A percentile compares a stretch with the other conserved stretches of the same genome.
These are phyloP conservation scores for Trebouxia sp. DNA, from an alignment of 139 green algal genomes.

Conservation along the genomic window DNA sequence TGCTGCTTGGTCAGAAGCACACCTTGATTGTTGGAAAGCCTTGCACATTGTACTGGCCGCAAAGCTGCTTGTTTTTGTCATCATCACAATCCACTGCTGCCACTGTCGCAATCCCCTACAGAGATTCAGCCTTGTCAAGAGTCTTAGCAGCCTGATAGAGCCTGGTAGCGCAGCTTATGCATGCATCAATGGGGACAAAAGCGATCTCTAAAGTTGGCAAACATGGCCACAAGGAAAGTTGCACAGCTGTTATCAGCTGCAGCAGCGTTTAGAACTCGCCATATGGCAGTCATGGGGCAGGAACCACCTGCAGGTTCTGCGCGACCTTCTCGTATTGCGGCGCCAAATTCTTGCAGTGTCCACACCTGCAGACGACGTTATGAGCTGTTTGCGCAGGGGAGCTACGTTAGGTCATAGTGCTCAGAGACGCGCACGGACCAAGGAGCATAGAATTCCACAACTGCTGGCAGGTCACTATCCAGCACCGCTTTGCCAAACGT, in stretches of 20 bases:
- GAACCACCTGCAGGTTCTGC: slow-evolving; percentile 40
- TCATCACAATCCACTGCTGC: slow-evolving; percentile 49
- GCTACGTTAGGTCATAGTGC: background rate
- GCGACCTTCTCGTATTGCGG: slow-evolving; percentile 43
- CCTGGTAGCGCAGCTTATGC: no score
- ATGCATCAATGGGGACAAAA: no score
- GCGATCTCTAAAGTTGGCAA: no score
- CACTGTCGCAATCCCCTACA: slow-evolving; percentile 37
- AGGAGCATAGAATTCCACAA: slow-evolving; percentile 36
- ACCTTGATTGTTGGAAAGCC: slow-evolving; percentile 58
- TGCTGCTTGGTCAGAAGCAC: no score
- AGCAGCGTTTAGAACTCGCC: no score
- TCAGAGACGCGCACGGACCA: slow-evolving; percentile 17
- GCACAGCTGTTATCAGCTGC: no score
- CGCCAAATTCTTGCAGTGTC: slow-evolving; percentile 46
- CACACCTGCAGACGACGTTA: slow-evolving; percentile 4
- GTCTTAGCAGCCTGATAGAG: no score
- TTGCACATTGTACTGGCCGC: slow-evolving; percentile 32
- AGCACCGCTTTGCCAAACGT: slow-evolving; percentile 19
- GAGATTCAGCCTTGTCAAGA: no score
- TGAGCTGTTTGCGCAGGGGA: no score
- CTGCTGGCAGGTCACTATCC: background rate
- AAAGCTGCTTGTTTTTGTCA: slow-evolving; percentile 39
- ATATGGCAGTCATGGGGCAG: no score
- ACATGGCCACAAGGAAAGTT: no score